Conservation (phyloP, 805 yeast species). For the Sugiyamaella mastotermitis region DNA sequence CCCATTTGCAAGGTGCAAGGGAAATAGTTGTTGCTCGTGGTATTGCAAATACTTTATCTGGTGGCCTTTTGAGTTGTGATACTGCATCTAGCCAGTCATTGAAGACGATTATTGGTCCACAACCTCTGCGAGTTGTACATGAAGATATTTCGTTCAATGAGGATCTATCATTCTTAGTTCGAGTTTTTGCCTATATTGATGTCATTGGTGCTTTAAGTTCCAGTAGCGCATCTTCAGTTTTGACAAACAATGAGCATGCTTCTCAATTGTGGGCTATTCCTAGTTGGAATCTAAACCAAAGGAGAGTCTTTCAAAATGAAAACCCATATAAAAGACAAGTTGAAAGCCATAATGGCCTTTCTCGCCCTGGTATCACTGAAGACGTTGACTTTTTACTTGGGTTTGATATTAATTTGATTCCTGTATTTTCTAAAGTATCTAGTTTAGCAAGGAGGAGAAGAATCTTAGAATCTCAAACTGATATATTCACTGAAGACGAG, state of each 20-base stretch:
- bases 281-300: conserved; percentile 14
- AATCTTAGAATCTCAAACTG: conserved; percentile 15
- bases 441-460: conserved; percentile 33
- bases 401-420: conserved; percentile 56
- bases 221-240: conserved; percentile 23
- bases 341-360: not conserved
- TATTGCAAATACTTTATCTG: conserved; percentile 27
- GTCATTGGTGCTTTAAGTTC: conserved; percentile 59
- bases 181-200: conserved; percentile 69
- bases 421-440: conserved; percentile 48
- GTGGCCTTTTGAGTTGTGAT: conserved; percentile 12
- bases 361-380: conserved; percentile 15
- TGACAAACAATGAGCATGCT: conserved; percentile 28
- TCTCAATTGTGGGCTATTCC: conserved; percentile 29
- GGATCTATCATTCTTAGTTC: conserved; percentile 47
- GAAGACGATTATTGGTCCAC: conserved; percentile 11
- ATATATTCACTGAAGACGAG: conserved; percentile 10
- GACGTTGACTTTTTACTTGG: conserved; percentile 36
- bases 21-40: conserved; percentile 55
- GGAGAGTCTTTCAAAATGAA: conserved; percentile 5
- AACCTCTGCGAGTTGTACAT: conserved; percentile 15
- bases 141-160: conserved; percentile 21
- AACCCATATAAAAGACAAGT: too few species aligned
- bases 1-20: conserved; percentile 62
- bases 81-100: not conserved